These are phyloP conservation scores for Capsicum chinense DNA, from an alignment of 257 asterid species.

Conservation along the genomic window DNA sequence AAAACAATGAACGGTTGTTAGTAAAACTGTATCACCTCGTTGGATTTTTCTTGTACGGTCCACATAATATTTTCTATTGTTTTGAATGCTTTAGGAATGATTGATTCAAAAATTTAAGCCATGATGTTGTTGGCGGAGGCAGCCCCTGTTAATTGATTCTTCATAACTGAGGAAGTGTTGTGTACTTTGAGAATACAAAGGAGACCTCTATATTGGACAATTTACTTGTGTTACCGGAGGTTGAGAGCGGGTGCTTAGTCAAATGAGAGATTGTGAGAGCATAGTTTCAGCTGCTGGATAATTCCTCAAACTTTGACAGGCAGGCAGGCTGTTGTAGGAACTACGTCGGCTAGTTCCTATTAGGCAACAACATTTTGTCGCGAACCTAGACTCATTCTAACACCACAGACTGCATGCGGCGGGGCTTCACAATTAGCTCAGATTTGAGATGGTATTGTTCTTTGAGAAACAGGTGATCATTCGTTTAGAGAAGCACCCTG, in stretches of 20 bases:
- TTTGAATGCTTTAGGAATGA: background rate
- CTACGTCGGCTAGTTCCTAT: background rate
- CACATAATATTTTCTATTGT: background rate
- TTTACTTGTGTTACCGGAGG: background rate
- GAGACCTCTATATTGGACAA: conserved; percentile 20
- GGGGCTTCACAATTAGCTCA: background rate
- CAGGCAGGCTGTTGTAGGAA: background rate
- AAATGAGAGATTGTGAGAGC: background rate
- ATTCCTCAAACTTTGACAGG: background rate
- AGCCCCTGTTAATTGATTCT: conserved; percentile 5
- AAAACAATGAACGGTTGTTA: background rate
- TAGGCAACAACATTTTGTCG: background rate
- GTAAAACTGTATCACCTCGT: background rate
- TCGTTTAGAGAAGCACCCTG: background rate
- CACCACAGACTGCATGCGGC: background rate
- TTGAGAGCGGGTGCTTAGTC: conserved; percentile 8
- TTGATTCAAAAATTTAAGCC: conserved; percentile 9
- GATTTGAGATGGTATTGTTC: background rate
- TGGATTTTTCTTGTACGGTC: background rate
- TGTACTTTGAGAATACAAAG: background rate
- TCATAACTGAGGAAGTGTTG: background rate
- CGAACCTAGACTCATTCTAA: background rate
- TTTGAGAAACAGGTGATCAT: background rate
- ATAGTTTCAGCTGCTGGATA: conserved; percentile 7
- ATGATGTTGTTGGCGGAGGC: background rate